Conservation (phyloP, 192 early-diverging fungal genomes). For the Geranomyces variabilis region DNA sequence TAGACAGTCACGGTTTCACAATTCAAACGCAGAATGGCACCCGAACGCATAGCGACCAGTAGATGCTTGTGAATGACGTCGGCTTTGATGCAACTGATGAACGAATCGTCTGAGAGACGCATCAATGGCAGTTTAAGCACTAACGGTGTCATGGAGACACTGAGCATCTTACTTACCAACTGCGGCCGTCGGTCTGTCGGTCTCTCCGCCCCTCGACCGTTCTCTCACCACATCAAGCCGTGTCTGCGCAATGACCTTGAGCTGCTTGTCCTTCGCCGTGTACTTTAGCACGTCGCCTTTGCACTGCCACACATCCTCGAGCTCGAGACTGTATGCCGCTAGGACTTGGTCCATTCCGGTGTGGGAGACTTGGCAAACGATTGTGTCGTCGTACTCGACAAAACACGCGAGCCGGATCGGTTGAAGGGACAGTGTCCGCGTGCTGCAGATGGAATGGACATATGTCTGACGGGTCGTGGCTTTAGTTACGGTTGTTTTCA, state of each 20-base stretch:
- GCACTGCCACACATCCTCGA: constrained; percentile 44
- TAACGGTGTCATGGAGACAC: too few relatives aligned
- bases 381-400: constrained; percentile 24
- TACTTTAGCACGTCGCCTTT: constrained; percentile 27
- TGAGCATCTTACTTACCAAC: neutral
- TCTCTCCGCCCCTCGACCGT: neutral
- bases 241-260: constrained; percentile 35
- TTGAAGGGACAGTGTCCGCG: constrained; percentile 21
- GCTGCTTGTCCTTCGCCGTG: constrained; percentile 35
- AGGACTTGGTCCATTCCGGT: constrained; percentile 26
- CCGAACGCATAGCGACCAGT: constrained; percentile 35
- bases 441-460: constrained; percentile 7
- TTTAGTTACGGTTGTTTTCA: neutral
- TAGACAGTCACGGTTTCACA: constrained; percentile 25
- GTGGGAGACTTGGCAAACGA: constrained; percentile 27
- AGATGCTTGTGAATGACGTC: constrained; percentile 28
- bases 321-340: constrained; percentile 25
- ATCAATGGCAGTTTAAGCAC: too few relatives aligned
- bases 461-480: constrained; percentile 7
- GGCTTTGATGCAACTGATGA: constrained; percentile 21
- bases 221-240: constrained; percentile 26
- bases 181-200: neutral
- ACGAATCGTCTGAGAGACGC: constrained; percentile 5
- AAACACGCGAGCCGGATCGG: constrained; percentile 19
- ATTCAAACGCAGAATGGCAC: constrained; percentile 32